phyloP scores from a whole-genome alignment of 106 monocot species.

The Dactylorhiza incarnata region DNA sequence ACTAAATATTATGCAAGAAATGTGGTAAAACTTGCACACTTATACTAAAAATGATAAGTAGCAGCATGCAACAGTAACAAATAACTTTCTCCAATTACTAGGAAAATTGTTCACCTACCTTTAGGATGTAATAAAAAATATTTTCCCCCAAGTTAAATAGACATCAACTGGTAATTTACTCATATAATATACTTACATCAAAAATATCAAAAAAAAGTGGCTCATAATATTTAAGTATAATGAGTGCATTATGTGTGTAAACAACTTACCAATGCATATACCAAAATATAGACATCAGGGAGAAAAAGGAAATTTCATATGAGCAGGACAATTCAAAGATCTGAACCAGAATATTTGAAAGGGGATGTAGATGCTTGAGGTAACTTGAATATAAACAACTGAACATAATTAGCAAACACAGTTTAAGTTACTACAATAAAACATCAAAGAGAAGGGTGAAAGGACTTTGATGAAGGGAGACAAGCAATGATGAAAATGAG shows the following conservation, averaged over 20 bases:
- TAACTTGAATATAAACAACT: neutral
- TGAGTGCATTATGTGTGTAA: neutral
- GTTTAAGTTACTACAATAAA: neutral
- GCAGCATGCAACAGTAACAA: neutral
- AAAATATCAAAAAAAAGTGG: neutral
- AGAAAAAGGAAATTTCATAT: neutral
- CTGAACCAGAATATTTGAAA: neutral
- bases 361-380: neutral
- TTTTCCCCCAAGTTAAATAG: too few species aligned
- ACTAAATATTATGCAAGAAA: conserved; percentile 1
- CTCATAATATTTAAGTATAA: neutral
- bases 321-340: neutral
- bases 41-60: too few species aligned
- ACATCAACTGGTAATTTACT: neutral
- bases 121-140: neutral
- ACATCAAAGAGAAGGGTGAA: neutral
- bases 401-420: neutral
- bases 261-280: neutral
- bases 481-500: neutral
- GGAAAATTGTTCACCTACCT: neutral
- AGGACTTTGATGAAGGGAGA: neutral
- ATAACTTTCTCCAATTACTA: neutral
- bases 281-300: too few species aligned
- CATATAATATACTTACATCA: neutral
- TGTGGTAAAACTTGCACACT: neutral